Conservation (phyloP, 768 basidiomycete species). For the Floccularia luteovirens region DNA sequence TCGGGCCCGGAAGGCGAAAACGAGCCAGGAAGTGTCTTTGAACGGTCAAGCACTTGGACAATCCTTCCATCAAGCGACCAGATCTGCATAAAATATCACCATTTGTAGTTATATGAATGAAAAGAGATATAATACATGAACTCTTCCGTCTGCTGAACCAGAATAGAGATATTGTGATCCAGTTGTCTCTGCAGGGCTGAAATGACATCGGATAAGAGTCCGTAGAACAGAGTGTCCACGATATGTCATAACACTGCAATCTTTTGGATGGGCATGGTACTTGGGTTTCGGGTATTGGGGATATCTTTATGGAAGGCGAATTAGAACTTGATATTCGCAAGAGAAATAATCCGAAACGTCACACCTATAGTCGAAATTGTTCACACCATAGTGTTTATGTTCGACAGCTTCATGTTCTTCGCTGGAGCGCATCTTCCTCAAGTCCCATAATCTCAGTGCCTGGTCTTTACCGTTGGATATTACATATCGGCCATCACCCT, state of each 20-base stretch:
- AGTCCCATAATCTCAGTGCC: constrained; percentile 84
- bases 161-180: constrained; percentile 93
- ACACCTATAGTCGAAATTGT: constrained; percentile 79
- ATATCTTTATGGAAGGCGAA: constrained; percentile 30
- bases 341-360: constrained; percentile 8
- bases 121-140: constrained; percentile 53
- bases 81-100: constrained; percentile 44
- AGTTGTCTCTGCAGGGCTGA: constrained; percentile 89
- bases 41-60: constrained; percentile 79
- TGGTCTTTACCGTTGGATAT: constrained; percentile 98
- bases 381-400: constrained; percentile 44
- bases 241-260: constrained; percentile 95
- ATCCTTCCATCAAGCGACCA: constrained; percentile 91
- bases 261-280: constrained; percentile 65
- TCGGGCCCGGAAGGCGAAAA: constrained; percentile 67
- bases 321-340: not conserved
- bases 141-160: constrained; percentile 77
- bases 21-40: constrained; percentile 60
- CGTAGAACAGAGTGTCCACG: constrained; percentile 85
- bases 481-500: constrained; percentile 93
- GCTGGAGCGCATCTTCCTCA: constrained; percentile 84
- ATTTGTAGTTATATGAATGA: not conserved
- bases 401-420: constrained; percentile 54
- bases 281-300: constrained; percentile 59
- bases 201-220: constrained; percentile 94